These are phyloP conservation scores for Besnoitia besnoiti DNA, from an alignment of 169 alveolate species.

Conservation along the genomic window DNA sequence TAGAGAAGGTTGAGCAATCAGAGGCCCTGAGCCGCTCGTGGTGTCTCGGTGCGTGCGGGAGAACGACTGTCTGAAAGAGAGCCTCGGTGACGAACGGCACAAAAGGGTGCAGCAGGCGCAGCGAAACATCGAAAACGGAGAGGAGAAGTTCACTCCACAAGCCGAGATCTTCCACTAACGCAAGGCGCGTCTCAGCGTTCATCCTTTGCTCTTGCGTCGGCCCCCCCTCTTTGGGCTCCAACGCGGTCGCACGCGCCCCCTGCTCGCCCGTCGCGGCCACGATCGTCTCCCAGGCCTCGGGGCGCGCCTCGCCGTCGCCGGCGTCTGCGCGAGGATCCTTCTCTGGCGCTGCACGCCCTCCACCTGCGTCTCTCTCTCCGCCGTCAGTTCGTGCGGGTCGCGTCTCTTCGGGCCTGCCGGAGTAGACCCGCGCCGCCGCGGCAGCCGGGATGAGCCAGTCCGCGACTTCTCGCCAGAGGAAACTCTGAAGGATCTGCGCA, in stretches of 20 bases:
- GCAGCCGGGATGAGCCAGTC: slow-evolving; percentile 37
- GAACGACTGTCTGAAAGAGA: slow-evolving; percentile 92
- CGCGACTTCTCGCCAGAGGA: slow-evolving; percentile 7
- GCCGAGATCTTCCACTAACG: not conserved
- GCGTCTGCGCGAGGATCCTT: no score
- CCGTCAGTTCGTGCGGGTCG: no score
- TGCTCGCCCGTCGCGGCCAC: no score
- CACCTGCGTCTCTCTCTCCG: not conserved
- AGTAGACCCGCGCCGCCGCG: not conserved
- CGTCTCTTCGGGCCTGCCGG: not conserved
- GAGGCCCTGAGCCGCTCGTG: not conserved
- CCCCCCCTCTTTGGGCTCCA: no score
- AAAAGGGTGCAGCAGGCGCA: slow-evolving; percentile 96
- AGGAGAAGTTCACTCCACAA: slow-evolving; percentile 49
- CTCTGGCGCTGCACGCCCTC: no score
- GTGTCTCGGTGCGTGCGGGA: not conserved
- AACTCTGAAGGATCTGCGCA: not conserved
- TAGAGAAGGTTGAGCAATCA: not conserved
- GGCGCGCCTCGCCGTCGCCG: no score
- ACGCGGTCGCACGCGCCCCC: no score
- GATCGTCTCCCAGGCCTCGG: no score
- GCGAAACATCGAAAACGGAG: slow-evolving; percentile 78
- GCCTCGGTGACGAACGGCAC: slow-evolving; percentile 98
- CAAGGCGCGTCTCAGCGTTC: no score
- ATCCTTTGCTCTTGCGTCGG: no score